Conservation (phyloP, 768 basidiomycete genomes). For the Panellus pusillus region DNA sequence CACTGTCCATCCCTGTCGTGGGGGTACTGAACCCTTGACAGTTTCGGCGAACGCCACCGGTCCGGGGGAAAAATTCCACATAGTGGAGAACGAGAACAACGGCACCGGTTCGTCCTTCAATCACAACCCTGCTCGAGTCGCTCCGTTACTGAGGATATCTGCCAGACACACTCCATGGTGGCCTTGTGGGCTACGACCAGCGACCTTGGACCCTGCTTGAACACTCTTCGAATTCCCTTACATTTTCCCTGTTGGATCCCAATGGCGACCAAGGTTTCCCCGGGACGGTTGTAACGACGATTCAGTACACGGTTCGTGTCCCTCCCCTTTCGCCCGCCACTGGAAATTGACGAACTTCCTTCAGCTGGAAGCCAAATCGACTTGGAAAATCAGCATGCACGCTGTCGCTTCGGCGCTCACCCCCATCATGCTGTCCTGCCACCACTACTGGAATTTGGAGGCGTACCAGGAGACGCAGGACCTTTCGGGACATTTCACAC, state of each 20-base stretch:
- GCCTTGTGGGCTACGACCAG: conserved; percentile 43
- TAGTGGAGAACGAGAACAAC: conserved; percentile 40
- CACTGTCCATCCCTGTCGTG: not conserved
- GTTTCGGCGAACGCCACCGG: conserved; percentile 29
- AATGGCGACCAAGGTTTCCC: conserved; percentile 49
- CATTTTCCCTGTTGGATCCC: conserved; percentile 42
- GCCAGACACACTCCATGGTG: conserved; percentile 49
- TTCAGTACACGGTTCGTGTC: conserved; percentile 16
- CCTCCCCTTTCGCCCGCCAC: not conserved
- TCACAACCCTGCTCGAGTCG: not conserved
- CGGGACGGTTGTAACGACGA: conserved; percentile 37
- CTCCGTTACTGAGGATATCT: not conserved
- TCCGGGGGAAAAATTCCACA: conserved; percentile 36
- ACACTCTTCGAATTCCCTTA: conserved; percentile 36
- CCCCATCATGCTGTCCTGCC: conserved; percentile 45
- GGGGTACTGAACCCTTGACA: too few species aligned
- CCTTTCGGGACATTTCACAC: conserved; percentile 35
- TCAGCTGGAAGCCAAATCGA: conserved; percentile 34
- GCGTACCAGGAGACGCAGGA: conserved; percentile 44
- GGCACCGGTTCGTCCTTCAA: conserved; percentile 17
- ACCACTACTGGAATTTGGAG: conserved; percentile 48
- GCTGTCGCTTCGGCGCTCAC: conserved; percentile 38
- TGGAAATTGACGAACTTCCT: conserved; percentile 22
- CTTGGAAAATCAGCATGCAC: conserved; percentile 39
- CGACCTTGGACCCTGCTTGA: conserved; percentile 41